A percentile compares a stretch with the other conserved stretches of the same genome.
These are phyloP conservation scores for Noccaea caerulescens DNA, from an alignment of 345 rosid species.

Conservation along the genomic window DNA sequence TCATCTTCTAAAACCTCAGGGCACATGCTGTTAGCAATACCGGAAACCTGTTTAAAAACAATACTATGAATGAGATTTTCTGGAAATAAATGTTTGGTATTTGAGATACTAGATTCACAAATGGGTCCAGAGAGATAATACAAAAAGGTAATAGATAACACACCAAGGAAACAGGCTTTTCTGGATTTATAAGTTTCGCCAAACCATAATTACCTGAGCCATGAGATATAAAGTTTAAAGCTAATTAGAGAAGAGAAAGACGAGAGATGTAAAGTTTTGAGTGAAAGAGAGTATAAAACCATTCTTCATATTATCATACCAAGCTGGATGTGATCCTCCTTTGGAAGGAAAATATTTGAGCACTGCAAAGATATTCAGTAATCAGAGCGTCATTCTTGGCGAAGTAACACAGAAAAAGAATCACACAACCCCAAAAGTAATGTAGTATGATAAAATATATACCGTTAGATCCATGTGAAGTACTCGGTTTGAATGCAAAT, in stretches of 20 bases:
- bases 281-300: slow-evolving; percentile 15
- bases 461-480: slow-evolving; percentile 97
- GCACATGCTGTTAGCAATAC: slow-evolving; percentile 94
- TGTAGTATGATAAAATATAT: slow-evolving; percentile 12
- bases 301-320: slow-evolving; percentile 59
- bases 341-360: slow-evolving; percentile 90
- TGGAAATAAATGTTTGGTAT: background rate
- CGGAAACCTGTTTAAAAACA: slow-evolving; percentile 63
- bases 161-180: slow-evolving; percentile 89
- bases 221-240: slow-evolving; percentile 30
- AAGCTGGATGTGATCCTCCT: slow-evolving; percentile 76
- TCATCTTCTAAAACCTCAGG: slow-evolving; percentile 91
- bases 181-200: slow-evolving; percentile 83
- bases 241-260: slow-evolving; percentile 34
- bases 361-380: slow-evolving; percentile 61
- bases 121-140: slow-evolving; percentile 16
- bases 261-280: slow-evolving; percentile 18
- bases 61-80: slow-evolving; percentile 8
- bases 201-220: slow-evolving; percentile 90
- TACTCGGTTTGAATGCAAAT: slow-evolving; percentile 92
- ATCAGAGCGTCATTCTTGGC: slow-evolving; percentile 22
- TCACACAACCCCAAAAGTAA: slow-evolving; percentile 23
- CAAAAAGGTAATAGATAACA: slow-evolving; percentile 27
- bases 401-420: slow-evolving; percentile 29
- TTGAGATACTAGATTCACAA: slow-evolving; percentile 13